Conservation (phyloP, 768 basidiomycete genomes). For the Cubamyces sp. region DNA sequence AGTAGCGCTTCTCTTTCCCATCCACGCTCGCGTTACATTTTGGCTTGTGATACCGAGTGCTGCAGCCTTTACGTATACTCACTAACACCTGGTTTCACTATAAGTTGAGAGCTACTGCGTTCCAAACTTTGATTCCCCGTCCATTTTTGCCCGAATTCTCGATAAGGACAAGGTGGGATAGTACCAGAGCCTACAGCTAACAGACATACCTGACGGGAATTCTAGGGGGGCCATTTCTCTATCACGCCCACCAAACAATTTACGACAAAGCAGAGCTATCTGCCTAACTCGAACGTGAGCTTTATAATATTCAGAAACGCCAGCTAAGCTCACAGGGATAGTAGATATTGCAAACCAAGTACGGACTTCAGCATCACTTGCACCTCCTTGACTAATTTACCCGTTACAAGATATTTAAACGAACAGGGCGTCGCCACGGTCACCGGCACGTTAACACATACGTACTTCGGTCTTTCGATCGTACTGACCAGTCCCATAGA, state of each 20-base stretch:
- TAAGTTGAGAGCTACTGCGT: constrained; percentile 91
- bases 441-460: constrained; percentile 55
- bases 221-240: constrained; percentile 87
- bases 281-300: constrained; percentile 78
- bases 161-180: constrained; percentile 71
- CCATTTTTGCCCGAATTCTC: constrained; percentile 86
- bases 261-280: constrained; percentile 79
- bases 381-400: not conserved
- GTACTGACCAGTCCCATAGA: constrained; percentile 47
- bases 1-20: constrained; percentile 29
- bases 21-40: not conserved
- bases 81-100: not conserved
- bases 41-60: not conserved
- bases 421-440: constrained; percentile 86
- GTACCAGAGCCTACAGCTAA: not conserved
- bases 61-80: not conserved
- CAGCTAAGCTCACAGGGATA: constrained; percentile 28
- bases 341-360: constrained; percentile 85
- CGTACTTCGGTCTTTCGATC: constrained; percentile 5
- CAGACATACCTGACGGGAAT: not conserved
- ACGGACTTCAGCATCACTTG: not conserved
- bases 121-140: constrained; percentile 93
- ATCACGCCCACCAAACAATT: constrained; percentile 75
- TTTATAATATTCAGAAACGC: not conserved
- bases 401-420: constrained; percentile 65